Evolutionary conservation across 306 rosid species (phyloP).

Genomic region (Fragaria ananassa): DNA sequence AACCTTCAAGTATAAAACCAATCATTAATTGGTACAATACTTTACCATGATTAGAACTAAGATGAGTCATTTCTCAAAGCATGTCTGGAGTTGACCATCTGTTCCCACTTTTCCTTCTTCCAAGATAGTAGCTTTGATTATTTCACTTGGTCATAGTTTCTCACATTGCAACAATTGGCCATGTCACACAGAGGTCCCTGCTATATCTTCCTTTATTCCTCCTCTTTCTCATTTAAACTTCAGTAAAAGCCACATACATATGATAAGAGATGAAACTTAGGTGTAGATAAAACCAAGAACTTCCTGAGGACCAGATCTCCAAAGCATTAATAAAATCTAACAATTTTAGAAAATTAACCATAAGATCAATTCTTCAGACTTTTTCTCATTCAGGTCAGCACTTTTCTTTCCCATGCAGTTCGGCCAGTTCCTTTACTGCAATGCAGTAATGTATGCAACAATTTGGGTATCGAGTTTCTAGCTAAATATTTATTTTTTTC

Average conservation of each 20-base stretch:
- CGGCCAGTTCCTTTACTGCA: not conserved
- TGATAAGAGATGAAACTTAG: not conserved
- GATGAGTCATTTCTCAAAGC: not conserved
- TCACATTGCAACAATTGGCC: not conserved
- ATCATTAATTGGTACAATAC: not conserved
- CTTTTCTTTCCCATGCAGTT: not conserved
- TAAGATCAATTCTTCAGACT: not conserved
- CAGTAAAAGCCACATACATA: not conserved
- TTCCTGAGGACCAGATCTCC: not conserved
- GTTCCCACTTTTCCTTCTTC: not conserved
- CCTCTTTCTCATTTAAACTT: constrained; percentile 5
- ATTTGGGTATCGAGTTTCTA: not conserved
- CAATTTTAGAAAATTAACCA: not conserved
- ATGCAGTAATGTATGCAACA: not conserved
- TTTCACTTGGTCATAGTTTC: not conserved
- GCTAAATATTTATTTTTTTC: not conserved
- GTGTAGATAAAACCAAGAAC: not conserved
- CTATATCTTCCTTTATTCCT: not conserved
- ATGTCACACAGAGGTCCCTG: not conserved
- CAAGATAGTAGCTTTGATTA: not conserved
- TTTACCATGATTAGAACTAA: not conserved
- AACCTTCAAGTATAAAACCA: not conserved
- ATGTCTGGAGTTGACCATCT: not conserved
- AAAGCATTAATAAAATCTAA: not conserved
- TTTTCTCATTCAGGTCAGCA: not conserved